These are phyloP conservation scores for Oryza nivara DNA, from an alignment of 176 grass and related monocot species.

Conservation along the genomic window DNA sequence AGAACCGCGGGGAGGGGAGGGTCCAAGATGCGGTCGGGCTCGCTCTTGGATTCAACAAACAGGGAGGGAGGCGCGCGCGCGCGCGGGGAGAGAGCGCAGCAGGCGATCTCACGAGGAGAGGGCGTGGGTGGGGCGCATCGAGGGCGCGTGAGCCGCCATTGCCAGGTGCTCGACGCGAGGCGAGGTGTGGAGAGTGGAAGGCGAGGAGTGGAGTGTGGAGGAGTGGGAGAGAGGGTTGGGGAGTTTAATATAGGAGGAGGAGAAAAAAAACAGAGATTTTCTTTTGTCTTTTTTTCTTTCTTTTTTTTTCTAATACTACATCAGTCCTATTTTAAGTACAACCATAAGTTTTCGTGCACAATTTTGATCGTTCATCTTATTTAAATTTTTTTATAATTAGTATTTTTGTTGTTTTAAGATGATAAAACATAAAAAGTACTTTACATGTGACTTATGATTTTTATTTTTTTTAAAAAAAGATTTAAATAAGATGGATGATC, in stretches of 20 bases:
- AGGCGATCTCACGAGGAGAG: slow-evolving; percentile 51
- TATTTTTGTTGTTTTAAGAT: too few species aligned
- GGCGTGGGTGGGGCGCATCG: slow-evolving; percentile 25
- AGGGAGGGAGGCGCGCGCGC: not conserved
- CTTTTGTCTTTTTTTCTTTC: not conserved
- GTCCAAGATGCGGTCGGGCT: not conserved
- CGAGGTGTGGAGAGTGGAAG: not conserved
- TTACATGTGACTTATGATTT: too few species aligned
- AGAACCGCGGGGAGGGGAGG: not conserved
- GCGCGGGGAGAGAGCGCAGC: not conserved
- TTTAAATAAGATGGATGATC: too few species aligned
- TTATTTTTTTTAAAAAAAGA: too few species aligned
- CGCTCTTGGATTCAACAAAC: not conserved
- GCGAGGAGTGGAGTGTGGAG: slow-evolving; percentile 37
- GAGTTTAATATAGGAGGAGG: slow-evolving; percentile 56
- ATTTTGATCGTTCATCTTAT: too few species aligned
- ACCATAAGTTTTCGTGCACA: too few species aligned
- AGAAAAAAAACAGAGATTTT: slow-evolving; percentile 29
- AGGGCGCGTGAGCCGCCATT: slow-evolving; percentile 42
- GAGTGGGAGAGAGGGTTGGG: slow-evolving; percentile 20
- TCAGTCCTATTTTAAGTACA: too few species aligned
- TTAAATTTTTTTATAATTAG: too few species aligned
- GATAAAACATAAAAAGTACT: too few species aligned
- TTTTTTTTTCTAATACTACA: not conserved
- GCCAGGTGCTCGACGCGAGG: slow-evolving; percentile 51